Percentiles rank a stretch among this genome's conserved stretches.
These are phyloP conservation scores for Pseudocercospora musae DNA, from an alignment of 2,329 filamentous ascomycete genomes.

Conservation along the genomic window DNA sequence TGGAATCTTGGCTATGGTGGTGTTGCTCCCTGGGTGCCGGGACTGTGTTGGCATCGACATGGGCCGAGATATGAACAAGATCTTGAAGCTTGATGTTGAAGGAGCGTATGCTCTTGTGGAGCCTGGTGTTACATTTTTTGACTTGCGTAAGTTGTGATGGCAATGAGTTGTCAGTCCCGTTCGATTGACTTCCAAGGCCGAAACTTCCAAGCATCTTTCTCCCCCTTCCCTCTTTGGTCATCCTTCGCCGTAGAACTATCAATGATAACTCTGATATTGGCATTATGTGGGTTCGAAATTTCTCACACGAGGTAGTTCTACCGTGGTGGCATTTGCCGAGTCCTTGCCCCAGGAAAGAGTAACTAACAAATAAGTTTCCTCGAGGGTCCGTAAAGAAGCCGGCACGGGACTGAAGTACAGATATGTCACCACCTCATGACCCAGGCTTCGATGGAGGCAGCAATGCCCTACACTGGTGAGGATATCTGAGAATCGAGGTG, in stretches of 20 bases:
- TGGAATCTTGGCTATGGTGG: constrained; percentile 55
- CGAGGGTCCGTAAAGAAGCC: too few relatives aligned
- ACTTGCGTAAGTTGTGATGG: constrained; percentile 33
- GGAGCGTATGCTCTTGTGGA: constrained; percentile 53
- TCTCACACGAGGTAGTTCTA: too few relatives aligned
- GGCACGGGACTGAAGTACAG: too few relatives aligned
- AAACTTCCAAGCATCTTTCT: constrained; percentile 23
- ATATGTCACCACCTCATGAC: constrained; percentile 37
- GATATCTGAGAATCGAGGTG: background rate
- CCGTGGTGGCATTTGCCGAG: too few relatives aligned
- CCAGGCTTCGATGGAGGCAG: background rate
- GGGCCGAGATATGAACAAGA: constrained; percentile 53
- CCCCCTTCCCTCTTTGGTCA: too few relatives aligned
- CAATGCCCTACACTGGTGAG: background rate
- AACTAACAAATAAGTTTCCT: too few relatives aligned
- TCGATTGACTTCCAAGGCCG: constrained; percentile 18
- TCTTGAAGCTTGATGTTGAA: constrained; percentile 51
- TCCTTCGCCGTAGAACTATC: too few relatives aligned
- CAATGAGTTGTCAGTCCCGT: too few relatives aligned
- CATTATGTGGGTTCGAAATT: too few relatives aligned
- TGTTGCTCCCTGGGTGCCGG: constrained; percentile 52
- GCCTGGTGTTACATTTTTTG: constrained; percentile 55
- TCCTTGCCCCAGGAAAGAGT: too few relatives aligned
- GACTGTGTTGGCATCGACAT: constrained; percentile 51
- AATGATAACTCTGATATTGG: too few relatives aligned